Base-by-base conservation (phyloP, 2,329 filamentous ascomycete genomes). In the Aureobasidium sp. region DNA sequence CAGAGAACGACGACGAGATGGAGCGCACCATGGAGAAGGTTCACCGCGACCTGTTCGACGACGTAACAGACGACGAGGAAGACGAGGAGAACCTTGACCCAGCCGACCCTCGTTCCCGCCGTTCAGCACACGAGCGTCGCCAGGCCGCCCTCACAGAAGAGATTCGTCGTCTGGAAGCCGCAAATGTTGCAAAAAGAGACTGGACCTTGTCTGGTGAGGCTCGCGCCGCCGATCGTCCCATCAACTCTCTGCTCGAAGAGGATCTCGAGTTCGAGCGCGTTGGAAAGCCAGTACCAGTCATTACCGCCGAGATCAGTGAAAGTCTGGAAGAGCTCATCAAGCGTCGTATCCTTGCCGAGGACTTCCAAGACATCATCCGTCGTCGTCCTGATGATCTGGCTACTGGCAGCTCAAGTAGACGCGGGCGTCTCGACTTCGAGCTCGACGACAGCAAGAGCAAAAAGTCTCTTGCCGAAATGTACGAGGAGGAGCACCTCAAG, bases 241-340 rank as follows among this genome's bases (percentile, higher is more conserved):
- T 91, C 60, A 97, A 99, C 78, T 97, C 93, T 0, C 82, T 99
- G 2, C 84, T 99, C 1, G 92, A 97, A 72, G 86, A 97, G 76
- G 91, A 97, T 69, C 83, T 99, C 29, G 93, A 97, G 67, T 99
- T 97, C 71, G 94, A 99, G 76, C 87, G 95, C 69, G 86, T 90
- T 25, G 94, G 94, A 70, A 99, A 97, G 74, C 93, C 94, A 0
- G 88, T 97, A 0, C 91, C 93, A 1, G 89, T 97, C 64, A 91
- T 97, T 72, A 97, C 94, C 0, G 87, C 90, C 45, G 92, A 97
- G 74, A 82, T 95, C 44, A 95, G 87, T 60, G 92, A 97, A 74
- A 87, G 87, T 68, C 95, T 99, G 62, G 94, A 99, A 75, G 88
- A 90, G 37, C 83, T 99, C 63, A 92, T 99, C 78, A 97, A 97